phyloP scores from a whole-genome alignment of 768 basidiomycete species.

The Artomyces pyxidatus region DNA sequence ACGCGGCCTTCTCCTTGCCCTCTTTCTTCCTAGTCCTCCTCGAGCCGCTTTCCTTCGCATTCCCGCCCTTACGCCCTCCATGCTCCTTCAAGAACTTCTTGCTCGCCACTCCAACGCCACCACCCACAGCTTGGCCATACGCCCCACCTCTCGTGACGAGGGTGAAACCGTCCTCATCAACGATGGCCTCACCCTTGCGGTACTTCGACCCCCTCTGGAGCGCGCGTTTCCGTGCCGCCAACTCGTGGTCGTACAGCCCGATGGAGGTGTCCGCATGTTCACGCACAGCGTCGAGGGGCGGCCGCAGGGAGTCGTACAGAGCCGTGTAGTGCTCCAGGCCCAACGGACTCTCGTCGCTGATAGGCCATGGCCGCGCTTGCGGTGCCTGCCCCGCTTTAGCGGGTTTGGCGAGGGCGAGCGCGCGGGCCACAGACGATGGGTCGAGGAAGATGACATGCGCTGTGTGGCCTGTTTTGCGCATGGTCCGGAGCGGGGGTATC shows the following conservation, averaged over 20 bases:
- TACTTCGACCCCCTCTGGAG: slow-evolving; percentile 49
- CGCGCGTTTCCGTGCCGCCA: slow-evolving; percentile 40
- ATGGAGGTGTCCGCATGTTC: slow-evolving; percentile 78
- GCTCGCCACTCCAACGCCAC: slow-evolving; percentile 59
- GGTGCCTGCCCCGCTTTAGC: slow-evolving; percentile 18
- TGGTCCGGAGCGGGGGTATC: slow-evolving; percentile 37
- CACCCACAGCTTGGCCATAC: slow-evolving; percentile 82
- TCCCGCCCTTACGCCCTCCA: slow-evolving; percentile 5
- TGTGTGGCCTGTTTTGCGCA: slow-evolving; percentile 54
- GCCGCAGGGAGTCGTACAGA: slow-evolving; percentile 59
- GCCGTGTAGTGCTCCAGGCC: slow-evolving; percentile 69
- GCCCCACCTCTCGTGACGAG: slow-evolving; percentile 89
- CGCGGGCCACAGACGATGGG: slow-evolving; percentile 57
- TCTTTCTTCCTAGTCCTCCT: slow-evolving; percentile 57
- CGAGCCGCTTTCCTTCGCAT: slow-evolving; percentile 25
- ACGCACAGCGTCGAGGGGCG: slow-evolving; percentile 64
- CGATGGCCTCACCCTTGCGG: slow-evolving; percentile 77
- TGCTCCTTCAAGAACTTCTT: slow-evolving; percentile 42
- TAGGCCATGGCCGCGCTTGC: slow-evolving; percentile 59
- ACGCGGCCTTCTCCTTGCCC: slow-evolving; percentile 51
- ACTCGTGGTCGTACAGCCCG: slow-evolving; percentile 66
- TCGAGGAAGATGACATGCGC: slow-evolving; percentile 74
- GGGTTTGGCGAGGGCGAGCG: slow-evolving; percentile 34
- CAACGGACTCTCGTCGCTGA: slow-evolving; percentile 39
- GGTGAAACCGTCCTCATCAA: slow-evolving; percentile 93